phyloP scores from a whole-genome alignment of 495 filamentous ascomycete genomes.

The Copromyces sp. region DNA sequence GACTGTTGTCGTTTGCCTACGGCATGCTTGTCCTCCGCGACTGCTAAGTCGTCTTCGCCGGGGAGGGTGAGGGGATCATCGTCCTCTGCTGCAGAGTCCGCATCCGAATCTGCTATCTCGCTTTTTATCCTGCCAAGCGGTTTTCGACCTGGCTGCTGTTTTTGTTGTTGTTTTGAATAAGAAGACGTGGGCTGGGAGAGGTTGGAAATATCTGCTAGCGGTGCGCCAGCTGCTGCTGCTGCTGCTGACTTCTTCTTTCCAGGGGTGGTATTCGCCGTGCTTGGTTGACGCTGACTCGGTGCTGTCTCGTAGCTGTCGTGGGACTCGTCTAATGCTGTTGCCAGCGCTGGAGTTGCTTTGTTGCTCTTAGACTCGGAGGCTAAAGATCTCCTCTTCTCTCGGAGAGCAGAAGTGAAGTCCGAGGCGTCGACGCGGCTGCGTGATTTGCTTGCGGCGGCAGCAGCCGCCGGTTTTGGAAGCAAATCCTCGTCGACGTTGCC shows the following conservation, averaged over 20 bases:
- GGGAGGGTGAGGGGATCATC: not conserved
- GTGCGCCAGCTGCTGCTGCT: constrained; percentile 6
- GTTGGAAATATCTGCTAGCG: constrained; percentile 11
- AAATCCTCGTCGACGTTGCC: constrained; percentile 13
- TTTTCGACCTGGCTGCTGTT: constrained; percentile 2
- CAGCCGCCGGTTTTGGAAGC: constrained; percentile 10
- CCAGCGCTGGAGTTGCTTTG: not conserved
- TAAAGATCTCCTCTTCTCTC: not conserved
- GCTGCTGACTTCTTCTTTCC: not conserved
- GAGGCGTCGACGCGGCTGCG: constrained; percentile 12
- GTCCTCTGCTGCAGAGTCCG: constrained; percentile 11
- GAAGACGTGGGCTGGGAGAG: constrained; percentile 25
- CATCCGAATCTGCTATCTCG: constrained; percentile 37
- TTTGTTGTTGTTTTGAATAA: constrained; percentile 3
- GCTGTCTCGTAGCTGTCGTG: constrained; percentile 26
- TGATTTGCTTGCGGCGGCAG: constrained; percentile 7
- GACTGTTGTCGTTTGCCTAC: not conserved
- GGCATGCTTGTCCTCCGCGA: not conserved
- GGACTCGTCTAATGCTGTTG: constrained; percentile 4
- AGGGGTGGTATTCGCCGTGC: constrained; percentile 4
- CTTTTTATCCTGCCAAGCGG: constrained; percentile 17
- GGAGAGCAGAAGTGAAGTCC: constrained; percentile 7
- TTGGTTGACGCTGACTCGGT: constrained; percentile 21
- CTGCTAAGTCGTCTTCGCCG: not conserved
- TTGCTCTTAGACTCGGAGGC: not conserved